A percentile compares a stretch with the other conserved stretches of the same genome.
Conservation (phyloP, 2,329 filamentous ascomycete genomes). For the Botrytis elliptica region DNA sequence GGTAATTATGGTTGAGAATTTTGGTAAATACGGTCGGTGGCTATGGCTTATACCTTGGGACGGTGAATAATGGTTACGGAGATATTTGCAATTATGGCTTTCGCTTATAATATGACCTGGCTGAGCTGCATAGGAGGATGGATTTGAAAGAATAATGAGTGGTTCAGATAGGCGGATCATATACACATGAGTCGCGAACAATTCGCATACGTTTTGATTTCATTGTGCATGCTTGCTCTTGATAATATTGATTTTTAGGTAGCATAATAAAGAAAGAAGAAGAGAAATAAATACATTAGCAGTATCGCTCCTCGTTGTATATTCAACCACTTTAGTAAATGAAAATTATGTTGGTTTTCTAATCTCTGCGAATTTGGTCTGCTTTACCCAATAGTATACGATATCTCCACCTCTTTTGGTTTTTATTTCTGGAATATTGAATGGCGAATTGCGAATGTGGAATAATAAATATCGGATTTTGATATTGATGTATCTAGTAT, state of each 20-base stretch:
- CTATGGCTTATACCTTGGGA: conserved; percentile 4
- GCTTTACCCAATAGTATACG: no score
- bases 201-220: not conserved
- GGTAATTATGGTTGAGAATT: conserved; percentile 6
- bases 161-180: not conserved
- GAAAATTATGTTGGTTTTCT: no score
- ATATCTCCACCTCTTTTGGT: no score
- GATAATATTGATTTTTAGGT: not conserved
- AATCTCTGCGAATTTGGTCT: no score
- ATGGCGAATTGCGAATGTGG: no score
- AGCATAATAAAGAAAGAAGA: not conserved
- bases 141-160: not conserved
- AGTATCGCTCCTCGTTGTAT: not conserved
- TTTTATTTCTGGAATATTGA: no score
- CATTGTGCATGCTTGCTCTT: not conserved
- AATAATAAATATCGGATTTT: no score
- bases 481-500: no score
- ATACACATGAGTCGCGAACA: not conserved
- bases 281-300: not conserved
- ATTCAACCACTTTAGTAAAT: no score
- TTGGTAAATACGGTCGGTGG: not conserved
- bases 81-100: not conserved
- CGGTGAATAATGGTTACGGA: not conserved
- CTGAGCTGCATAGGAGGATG: not conserved
- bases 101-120: not conserved